phyloP scores from a whole-genome alignment of 2,329 filamentous ascomycete genomes.

The Cordyceps cateniannulata region DNA sequence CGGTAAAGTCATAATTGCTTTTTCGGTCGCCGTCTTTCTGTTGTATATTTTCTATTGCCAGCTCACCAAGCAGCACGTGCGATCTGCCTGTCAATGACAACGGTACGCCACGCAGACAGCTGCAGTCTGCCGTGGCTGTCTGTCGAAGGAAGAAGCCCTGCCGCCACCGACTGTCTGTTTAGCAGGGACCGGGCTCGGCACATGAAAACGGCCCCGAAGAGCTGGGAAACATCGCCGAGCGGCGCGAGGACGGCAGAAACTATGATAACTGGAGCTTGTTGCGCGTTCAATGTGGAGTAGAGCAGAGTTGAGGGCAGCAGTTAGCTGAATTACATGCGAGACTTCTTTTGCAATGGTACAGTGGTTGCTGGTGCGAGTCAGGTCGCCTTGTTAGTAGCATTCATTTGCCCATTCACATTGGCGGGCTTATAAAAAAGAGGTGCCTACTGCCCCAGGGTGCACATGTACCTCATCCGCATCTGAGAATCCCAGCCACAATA shows the following conservation, averaged over 20 bases:
- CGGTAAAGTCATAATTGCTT: background rate
- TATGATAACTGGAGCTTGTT: slow-evolving; percentile 4
- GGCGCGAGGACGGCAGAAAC: background rate
- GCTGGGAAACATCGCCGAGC: background rate
- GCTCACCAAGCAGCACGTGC: background rate
- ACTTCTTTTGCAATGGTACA: background rate
- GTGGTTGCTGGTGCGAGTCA: background rate
- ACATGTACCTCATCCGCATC: background rate
- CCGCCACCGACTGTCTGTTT: background rate
- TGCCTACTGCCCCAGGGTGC: background rate
- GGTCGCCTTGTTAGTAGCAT: background rate
- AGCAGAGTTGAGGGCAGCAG: background rate
- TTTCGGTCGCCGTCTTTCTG: background rate
- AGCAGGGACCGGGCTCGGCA: slow-evolving; percentile 4
- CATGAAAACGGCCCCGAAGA: background rate
- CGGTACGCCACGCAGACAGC: background rate
- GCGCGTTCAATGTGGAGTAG: background rate
- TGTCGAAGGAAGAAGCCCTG: background rate
- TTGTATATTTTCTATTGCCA: background rate
- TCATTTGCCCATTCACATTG: background rate
- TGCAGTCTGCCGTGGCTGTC: background rate
- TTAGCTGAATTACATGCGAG: background rate
- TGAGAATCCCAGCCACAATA: background rate
- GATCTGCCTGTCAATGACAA: background rate
- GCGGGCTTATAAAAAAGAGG: background rate